A percentile compares a stretch with the other conserved stretches of the same genome.
Conservation (phyloP, 164 flowering plant species). For the Warburgia ugandensis region DNA sequence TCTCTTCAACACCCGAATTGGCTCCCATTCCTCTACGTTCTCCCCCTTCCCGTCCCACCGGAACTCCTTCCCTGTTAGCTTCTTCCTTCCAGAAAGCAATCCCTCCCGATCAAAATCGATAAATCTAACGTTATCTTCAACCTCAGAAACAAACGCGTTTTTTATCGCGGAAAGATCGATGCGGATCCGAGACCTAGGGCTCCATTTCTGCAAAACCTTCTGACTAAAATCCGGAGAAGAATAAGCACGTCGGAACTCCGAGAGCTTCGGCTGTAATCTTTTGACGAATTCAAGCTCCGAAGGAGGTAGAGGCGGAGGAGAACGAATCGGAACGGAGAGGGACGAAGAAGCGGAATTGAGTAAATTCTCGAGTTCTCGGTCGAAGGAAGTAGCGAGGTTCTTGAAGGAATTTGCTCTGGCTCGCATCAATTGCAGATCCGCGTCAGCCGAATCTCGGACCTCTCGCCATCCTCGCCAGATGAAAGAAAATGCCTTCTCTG, state of each 20-base stretch:
- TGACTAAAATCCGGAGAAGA: constrained; percentile 65
- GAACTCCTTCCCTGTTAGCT: constrained; percentile 20
- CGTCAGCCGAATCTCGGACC: constrained; percentile 62
- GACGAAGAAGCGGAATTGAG: constrained; percentile 40
- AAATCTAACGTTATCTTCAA: constrained; percentile 29
- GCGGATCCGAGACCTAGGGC: constrained; percentile 41
- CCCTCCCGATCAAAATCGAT: constrained; percentile 22
- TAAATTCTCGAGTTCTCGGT: constrained; percentile 65
- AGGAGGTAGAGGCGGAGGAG: constrained; percentile 16
- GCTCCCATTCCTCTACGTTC: constrained; percentile 50
- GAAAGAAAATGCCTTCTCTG: constrained; percentile 45
- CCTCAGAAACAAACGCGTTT: constrained; percentile 55
- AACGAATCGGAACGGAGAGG: constrained; percentile 12
- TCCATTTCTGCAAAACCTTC: constrained; percentile 63
- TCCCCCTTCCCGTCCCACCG: constrained; percentile 26
- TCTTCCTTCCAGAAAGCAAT: constrained; percentile 11
- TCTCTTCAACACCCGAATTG: constrained; percentile 49
- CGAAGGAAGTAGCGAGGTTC: constrained; percentile 59
- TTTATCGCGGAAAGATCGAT: constrained; percentile 57
- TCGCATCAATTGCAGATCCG: constrained; percentile 54
- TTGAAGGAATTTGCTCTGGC: constrained; percentile 57
- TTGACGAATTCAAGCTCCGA: constrained; percentile 65
- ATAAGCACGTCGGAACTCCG: constrained; percentile 59
- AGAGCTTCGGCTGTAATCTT: constrained; percentile 57
- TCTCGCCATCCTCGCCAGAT: constrained; percentile 62